Base-by-base conservation (phyloP, 2,329 filamentous ascomycete species). In the Penicillium sp. region DNA sequence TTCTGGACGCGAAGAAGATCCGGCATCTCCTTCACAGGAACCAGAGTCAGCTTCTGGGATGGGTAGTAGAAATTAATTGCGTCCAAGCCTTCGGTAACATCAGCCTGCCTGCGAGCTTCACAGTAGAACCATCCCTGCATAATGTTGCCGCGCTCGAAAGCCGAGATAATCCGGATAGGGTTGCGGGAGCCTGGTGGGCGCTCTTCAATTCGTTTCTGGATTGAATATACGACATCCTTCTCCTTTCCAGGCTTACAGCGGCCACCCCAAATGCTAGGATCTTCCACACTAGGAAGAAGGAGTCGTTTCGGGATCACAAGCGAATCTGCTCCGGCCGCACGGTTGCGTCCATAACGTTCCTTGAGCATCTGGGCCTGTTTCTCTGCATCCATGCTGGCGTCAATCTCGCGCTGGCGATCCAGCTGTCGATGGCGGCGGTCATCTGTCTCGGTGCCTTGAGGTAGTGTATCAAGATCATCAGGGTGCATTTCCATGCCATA, bases 61-160 rank as follows among this genome's bases (percentile, higher is more conserved):
- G 93, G 90, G 71, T 97, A 99, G 35, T 96, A 89, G 68, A 96
- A 91, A 57, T 90, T 84, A 67, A 99, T 84, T 39, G 87, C 89
- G 58, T 96, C 90, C 39, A 96, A 79, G 7, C 91, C 90, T 48
- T 86, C 81, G 67, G 92, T 79, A 61, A 97, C 90, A 73, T 97
- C 91, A 42, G 89, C 89, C 70, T 94, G 89, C 58, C 90, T 85
- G 63, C 88, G 85, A 11, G 94, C 93, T 75, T 99, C 94, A 35
- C 97, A 88, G 71, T 99, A 99, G 70, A 99, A 86, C 71, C 93
- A 95, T 27, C 94, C 94, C 70, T 90, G 88, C 90, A 97, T 97
- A 43, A 88, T 85, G 36, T 87, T 82, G 53, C 89, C 91, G 58
- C 94, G 88, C 74, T 97, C 93, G 67, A 99, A 97, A 1, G 90